Evolutionary conservation across 352 stramenopile species (phyloP).

Genomic region (Phytophthora capsici): DNA sequence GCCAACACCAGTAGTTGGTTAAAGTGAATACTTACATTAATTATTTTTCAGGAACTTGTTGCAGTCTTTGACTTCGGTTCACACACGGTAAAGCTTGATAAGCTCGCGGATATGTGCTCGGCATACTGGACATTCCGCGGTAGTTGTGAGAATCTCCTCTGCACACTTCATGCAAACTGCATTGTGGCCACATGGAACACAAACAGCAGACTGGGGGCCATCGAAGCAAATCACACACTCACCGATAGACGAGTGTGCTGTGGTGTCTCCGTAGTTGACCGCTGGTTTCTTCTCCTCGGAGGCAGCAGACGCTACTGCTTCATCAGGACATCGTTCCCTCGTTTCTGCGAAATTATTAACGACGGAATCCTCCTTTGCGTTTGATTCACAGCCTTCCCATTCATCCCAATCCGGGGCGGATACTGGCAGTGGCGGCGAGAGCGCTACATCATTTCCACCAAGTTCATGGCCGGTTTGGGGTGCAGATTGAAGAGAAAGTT

Average conservation of each 20-base stretch:
- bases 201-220: slow-evolving; percentile 72
- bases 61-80: slow-evolving; percentile 2
- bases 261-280: slow-evolving; percentile 44
- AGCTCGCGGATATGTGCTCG: slow-evolving; percentile 70
- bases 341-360: slow-evolving; percentile 1
- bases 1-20: background rate
- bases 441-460: slow-evolving; percentile 2
- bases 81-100: slow-evolving; percentile 84
- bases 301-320: background rate
- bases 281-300: slow-evolving; percentile 28
- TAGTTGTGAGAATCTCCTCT: slow-evolving; percentile 65
- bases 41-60: slow-evolving; percentile 3
- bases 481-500: slow-evolving; percentile 56
- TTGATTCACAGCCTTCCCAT: slow-evolving; percentile 12
- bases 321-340: slow-evolving; percentile 7
- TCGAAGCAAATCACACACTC: slow-evolving; percentile 88
- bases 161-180: slow-evolving; percentile 83
- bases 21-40: slow-evolving; percentile 10
- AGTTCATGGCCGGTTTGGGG: background rate
- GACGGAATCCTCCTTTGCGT: slow-evolving; percentile 1
- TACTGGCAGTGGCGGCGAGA: slow-evolving; percentile 38
- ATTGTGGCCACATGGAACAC: slow-evolving; percentile 85
- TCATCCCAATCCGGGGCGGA: slow-evolving; percentile 61
- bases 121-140: slow-evolving; percentile 77
- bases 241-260: slow-evolving; percentile 53